Conservation (phyloP, 2,329 filamentous ascomycete genomes). For the Colletotrichum aenigma region DNA sequence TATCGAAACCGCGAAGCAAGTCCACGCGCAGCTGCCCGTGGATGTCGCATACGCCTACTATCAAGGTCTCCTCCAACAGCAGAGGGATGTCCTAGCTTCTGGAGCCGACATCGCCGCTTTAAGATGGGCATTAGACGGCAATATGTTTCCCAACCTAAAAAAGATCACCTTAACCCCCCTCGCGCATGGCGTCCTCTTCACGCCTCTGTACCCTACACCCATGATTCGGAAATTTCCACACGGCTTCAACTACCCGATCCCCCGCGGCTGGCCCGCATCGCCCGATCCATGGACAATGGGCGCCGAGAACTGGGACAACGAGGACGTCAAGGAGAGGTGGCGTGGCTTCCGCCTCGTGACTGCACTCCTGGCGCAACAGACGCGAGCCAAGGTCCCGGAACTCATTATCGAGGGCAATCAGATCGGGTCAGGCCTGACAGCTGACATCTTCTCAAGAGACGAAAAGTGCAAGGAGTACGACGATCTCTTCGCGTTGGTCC, state of each 20-base stretch:
- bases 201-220: conserved; percentile 44
- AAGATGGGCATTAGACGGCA: conserved; percentile 27
- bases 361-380: conserved; percentile 25
- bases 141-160: conserved; percentile 36
- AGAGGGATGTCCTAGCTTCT: not conserved
- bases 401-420: conserved; percentile 35
- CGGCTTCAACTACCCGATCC: conserved; percentile 42
- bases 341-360: conserved; percentile 35
- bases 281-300: not conserved
- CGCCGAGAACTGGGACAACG: not conserved
- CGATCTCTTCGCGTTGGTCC: conserved; percentile 25
- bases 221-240: conserved; percentile 42
- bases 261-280: conserved; percentile 31
- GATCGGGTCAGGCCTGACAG: conserved; percentile 34
- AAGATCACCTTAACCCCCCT: conserved; percentile 42
- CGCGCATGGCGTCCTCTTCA: conserved; percentile 37
- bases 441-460: conserved; percentile 28
- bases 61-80: not conserved
- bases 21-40: not conserved
- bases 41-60: not conserved
- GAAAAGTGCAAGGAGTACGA: conserved; percentile 27
- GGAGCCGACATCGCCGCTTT: conserved; percentile 34
- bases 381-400: conserved; percentile 29
- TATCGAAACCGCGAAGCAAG: not conserved
- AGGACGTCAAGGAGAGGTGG: conserved; percentile 26